phyloP scores from a whole-genome alignment of 202 grass and related monocot genomes.

The Thinopyrum obtusiflorum region DNA sequence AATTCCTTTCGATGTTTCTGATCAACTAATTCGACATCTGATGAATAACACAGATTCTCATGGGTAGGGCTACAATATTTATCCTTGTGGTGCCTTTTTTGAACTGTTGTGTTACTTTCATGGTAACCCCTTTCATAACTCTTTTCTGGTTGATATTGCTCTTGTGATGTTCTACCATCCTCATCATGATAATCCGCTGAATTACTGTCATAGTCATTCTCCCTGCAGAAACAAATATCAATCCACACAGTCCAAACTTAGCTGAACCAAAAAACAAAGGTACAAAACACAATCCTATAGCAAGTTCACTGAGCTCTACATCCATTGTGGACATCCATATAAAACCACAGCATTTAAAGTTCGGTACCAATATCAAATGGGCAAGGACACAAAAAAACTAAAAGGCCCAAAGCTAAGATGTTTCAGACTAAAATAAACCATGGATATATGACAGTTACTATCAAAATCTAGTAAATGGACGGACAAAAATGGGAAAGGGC shows the following conservation, averaged over 20 bases:
- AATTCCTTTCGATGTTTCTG: slow-evolving; percentile 23
- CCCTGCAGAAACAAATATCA: background rate
- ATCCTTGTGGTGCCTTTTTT: background rate
- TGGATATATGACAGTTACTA: background rate
- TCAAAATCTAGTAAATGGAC: background rate
- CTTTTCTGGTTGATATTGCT: slow-evolving; percentile 7
- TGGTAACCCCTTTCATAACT: background rate
- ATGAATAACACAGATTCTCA: slow-evolving; percentile 28
- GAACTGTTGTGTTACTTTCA: background rate
- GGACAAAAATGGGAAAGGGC: background rate
- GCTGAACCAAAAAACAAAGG: background rate
- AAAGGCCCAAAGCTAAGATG: background rate
- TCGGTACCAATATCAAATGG: background rate
- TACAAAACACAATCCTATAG: background rate
- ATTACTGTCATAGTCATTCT: background rate
- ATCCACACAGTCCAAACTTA: background rate
- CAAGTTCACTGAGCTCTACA: background rate
- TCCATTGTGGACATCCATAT: background rate
- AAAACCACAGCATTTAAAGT: background rate
- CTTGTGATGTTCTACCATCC: slow-evolving; percentile 3
- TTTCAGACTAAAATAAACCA: background rate
- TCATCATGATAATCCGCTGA: background rate
- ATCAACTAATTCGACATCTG: slow-evolving; percentile 36
- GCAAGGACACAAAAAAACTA: background rate
- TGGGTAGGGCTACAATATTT: background rate